phyloP scores from a whole-genome alignment of 176 grass and related monocot species.

The Phoenix dactylifera region DNA sequence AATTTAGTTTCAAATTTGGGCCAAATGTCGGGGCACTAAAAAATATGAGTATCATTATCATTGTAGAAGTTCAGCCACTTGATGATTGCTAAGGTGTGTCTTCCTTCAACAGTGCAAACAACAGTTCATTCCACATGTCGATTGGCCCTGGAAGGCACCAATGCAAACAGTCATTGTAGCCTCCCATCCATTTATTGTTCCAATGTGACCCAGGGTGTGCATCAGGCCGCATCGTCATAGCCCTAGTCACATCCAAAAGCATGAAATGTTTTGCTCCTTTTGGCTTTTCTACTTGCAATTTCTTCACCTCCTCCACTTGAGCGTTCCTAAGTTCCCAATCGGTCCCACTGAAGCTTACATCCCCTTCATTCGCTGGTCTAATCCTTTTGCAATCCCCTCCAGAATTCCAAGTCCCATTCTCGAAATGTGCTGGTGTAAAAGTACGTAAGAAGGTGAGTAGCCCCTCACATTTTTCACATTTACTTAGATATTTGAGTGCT shows the following conservation, averaged over 20 bases:
- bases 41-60: too few relatives aligned
- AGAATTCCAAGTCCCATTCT: constrained; percentile 61
- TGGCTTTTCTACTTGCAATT: neutral
- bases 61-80: too few relatives aligned
- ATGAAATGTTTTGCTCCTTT: constrained; percentile 21
- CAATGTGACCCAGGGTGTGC: constrained; percentile 29
- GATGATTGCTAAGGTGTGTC: too few relatives aligned
- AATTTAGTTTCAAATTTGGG: too few relatives aligned
- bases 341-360: constrained; percentile 20
- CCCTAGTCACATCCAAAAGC: constrained; percentile 36
- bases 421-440: constrained; percentile 51
- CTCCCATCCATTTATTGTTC: constrained; percentile 17
- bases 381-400: constrained; percentile 70
- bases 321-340: constrained; percentile 51
- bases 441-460: constrained; percentile 54
- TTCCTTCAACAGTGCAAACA: constrained; percentile 4
- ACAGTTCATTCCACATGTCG: constrained; percentile 30
- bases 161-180: constrained; percentile 21
- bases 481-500: constrained; percentile 29
- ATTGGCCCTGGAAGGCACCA: constrained; percentile 37
- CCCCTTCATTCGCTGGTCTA: constrained; percentile 19
- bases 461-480: constrained; percentile 24
- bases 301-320: constrained; percentile 42
- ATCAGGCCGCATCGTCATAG: constrained; percentile 49
- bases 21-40: too few relatives aligned